phyloP scores from a whole-genome alignment of 2,329 filamentous ascomycete species.

The Epichloe brachyelytri region DNA sequence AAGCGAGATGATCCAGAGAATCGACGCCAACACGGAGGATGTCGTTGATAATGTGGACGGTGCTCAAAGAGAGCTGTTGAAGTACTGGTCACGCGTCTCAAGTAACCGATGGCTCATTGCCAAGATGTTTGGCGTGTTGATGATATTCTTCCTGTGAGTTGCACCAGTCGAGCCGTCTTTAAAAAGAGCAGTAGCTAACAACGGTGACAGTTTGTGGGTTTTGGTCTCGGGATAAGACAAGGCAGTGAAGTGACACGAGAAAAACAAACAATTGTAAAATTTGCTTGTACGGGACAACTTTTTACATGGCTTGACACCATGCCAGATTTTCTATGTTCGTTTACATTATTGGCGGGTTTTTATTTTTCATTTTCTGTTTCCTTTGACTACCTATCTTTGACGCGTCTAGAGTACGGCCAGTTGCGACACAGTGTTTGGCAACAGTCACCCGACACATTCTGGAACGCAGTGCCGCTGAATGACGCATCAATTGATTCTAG shows the following conservation, averaged over 20 bases:
- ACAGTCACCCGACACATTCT: too few species aligned
- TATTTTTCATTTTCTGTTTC: background rate
- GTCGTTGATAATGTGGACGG: constrained; percentile 98
- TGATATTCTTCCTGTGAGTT: constrained; percentile 73
- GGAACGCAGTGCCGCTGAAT: background rate
- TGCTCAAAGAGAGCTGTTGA: constrained; percentile 85
- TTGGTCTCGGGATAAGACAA: constrained; percentile 24
- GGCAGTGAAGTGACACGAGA: background rate
- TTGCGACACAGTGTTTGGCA: too few species aligned
- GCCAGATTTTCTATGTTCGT: background rate
- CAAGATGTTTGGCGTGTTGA: constrained; percentile 67
- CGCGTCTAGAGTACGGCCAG: constrained; percentile 6
- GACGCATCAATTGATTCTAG: too few species aligned
- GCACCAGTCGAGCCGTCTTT: background rate
- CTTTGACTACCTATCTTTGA: background rate
- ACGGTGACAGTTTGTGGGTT: constrained; percentile 23
- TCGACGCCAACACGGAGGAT: constrained; percentile 94
- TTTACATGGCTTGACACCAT: background rate
- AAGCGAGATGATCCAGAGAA: constrained; percentile 93
- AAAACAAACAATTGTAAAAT: background rate
- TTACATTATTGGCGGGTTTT: background rate
- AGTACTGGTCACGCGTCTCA: constrained; percentile 90
- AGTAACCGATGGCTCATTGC: constrained; percentile 93
- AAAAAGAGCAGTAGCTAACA: background rate
- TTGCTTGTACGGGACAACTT: background rate